phyloP scores from a whole-genome alignment of 352 stramenopile genomes.

The Globisporangium iwayamae region DNA sequence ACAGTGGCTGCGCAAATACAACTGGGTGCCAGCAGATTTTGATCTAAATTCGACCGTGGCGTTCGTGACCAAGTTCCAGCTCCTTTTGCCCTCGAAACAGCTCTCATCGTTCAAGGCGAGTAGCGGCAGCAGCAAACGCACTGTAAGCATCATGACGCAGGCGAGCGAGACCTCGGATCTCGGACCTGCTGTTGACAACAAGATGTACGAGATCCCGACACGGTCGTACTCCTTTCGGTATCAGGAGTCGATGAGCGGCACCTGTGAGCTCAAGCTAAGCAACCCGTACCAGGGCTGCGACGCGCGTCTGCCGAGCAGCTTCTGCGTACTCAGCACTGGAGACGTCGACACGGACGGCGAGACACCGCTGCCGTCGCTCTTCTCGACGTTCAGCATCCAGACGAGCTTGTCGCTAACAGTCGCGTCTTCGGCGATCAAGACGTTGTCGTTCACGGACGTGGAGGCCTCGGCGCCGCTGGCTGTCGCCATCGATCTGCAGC shows the following conservation, averaged over 20 bases:
- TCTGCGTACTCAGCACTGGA: background rate
- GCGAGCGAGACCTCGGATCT: background rate
- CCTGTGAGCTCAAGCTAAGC: background rate
- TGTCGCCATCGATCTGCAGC: background rate
- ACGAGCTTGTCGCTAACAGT: background rate
- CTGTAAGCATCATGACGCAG: background rate
- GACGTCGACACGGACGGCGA: background rate
- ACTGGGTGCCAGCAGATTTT: background rate
- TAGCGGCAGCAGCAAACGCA: background rate
- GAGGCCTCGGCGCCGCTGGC: background rate
- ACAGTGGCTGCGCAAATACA: constrained; percentile 4
- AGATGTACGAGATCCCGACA: constrained; percentile 5
- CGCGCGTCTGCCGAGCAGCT: background rate
- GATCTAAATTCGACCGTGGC: background rate
- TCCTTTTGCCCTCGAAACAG: background rate
- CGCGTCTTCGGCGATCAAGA: constrained; percentile 1
- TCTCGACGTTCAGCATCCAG: constrained; percentile 3
- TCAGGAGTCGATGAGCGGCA: background rate
- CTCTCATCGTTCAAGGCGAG: background rate
- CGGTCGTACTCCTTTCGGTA: background rate
- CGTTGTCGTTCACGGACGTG: background rate
- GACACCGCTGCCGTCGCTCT: background rate
- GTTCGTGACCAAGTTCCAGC: constrained; percentile 5
- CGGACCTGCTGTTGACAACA: background rate
- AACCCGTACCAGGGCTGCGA: background rate